These are phyloP conservation scores for Agaricus sinodeliciosus DNA, from an alignment of 768 basidiomycete genomes.

Conservation along the genomic window DNA sequence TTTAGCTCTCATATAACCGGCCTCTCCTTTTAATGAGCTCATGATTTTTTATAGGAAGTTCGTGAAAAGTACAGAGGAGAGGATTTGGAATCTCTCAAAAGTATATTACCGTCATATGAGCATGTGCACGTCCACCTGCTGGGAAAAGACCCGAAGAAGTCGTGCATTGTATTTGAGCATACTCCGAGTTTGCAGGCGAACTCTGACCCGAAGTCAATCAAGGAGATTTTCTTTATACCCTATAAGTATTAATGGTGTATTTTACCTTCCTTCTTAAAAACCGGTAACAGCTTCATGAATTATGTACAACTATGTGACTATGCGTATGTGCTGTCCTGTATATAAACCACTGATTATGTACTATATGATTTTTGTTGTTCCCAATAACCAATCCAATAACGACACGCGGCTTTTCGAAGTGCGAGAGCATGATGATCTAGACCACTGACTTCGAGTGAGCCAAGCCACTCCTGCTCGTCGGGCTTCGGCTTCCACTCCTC, in stretches of 20 bases:
- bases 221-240: conserved; percentile 4
- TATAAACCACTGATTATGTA: background rate
- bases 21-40: background rate
- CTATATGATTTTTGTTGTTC: background rate
- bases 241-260: background rate
- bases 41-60: background rate
- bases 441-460: conserved; percentile 36
- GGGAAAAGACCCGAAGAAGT: background rate
- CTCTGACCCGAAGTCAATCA: background rate
- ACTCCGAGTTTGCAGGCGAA: background rate
- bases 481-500: conserved; percentile 31
- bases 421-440: conserved; percentile 41
- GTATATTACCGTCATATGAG: background rate
- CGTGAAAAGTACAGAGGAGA: conserved; percentile 1
- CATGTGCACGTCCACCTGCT: background rate
- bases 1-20: background rate
- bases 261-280: background rate
- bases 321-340: background rate
- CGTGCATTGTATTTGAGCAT: background rate
- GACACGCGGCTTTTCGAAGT: conserved; percentile 50
- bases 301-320: background rate
- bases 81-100: background rate
- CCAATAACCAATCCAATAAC: conserved; percentile 50
- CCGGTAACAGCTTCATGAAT: too few relatives aligned
- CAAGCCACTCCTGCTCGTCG: conserved; percentile 39